Conservation (phyloP, 2,329 filamentous ascomycete genomes). For the Nannizziopsis barbatae region DNA sequence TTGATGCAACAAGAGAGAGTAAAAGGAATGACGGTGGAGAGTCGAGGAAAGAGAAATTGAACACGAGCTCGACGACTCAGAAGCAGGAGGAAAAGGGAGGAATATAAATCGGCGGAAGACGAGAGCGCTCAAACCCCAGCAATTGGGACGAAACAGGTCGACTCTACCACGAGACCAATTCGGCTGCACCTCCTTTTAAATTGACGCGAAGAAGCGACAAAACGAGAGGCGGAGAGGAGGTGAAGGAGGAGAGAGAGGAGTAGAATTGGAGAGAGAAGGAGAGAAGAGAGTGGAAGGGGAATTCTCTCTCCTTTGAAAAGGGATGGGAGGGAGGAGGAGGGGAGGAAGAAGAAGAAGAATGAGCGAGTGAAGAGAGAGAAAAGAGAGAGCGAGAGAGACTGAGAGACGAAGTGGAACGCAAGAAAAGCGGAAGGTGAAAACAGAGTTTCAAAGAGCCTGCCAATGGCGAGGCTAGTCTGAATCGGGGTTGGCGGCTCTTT, state of each 20-base stretch:
- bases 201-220: constrained; percentile 13
- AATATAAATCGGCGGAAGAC: constrained; percentile 12
- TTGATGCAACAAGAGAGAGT: constrained; percentile 1
- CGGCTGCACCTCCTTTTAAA: constrained; percentile 3
- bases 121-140: background rate
- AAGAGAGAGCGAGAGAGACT: constrained; percentile 22
- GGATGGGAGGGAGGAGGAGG: constrained; percentile 18
- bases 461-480: constrained; percentile 24
- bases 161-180: constrained; percentile 12
- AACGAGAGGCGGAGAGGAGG: constrained; percentile 20
- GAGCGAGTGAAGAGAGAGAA: constrained; percentile 14
- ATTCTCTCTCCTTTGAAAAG: constrained; percentile 13
- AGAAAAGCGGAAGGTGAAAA: constrained; percentile 22
- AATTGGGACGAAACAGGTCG: background rate
- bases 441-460: constrained; percentile 17
- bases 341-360: constrained; percentile 18
- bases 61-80: constrained; percentile 5
- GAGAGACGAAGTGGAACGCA: constrained; percentile 20
- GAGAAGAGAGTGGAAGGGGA: constrained; percentile 8
- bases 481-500: constrained; percentile 24
- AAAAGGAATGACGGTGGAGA: constrained; percentile 1
- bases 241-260: constrained; percentile 13
- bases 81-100: background rate
- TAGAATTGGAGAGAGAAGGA: constrained; percentile 7
- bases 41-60: constrained; percentile 3